These are phyloP conservation scores for Lathyrus sativus DNA, from an alignment of 306 rosid genomes.

Conservation along the genomic window DNA sequence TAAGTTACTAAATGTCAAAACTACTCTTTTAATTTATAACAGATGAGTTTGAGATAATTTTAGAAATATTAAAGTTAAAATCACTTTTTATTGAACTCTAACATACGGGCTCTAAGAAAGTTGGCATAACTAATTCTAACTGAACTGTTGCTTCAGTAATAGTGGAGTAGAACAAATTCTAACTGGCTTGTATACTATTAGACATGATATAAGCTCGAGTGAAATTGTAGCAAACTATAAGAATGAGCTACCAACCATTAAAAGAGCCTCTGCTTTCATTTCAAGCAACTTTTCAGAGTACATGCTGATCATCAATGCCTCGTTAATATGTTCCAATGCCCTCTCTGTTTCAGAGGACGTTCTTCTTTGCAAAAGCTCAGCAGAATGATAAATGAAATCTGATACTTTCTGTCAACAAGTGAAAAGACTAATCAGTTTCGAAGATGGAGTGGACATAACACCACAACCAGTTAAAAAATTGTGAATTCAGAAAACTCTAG, in stretches of 20 bases:
- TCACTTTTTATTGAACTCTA: neutral
- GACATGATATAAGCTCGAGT: slow-evolving; percentile 27
- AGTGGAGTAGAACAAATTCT: neutral
- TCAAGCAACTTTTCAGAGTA: slow-evolving; percentile 79
- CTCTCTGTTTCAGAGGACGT: slow-evolving; percentile 56
- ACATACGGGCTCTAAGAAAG: too few relatives aligned
- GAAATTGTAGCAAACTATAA: slow-evolving; percentile 36
- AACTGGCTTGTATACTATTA: neutral
- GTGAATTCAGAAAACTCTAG: slow-evolving; percentile 12
- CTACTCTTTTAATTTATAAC: neutral
- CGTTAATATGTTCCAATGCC: slow-evolving; percentile 69
- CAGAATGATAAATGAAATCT: slow-evolving; percentile 56
- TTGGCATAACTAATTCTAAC: neutral
- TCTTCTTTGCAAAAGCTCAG: slow-evolving; percentile 64
- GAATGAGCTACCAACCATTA: slow-evolving; percentile 59
- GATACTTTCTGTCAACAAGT: slow-evolving; percentile 71
- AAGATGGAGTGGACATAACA: slow-evolving; percentile 13
- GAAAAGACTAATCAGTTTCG: slow-evolving; percentile 41
- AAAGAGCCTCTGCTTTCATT: slow-evolving; percentile 89
- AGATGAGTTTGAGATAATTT: neutral
- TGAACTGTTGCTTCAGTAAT: neutral
- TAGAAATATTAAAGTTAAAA: neutral
- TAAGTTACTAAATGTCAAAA: neutral
- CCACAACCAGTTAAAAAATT: slow-evolving; percentile 26
- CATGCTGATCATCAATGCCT: slow-evolving; percentile 69